Evolutionary conservation across 441 rosid species (phyloP).

Genomic region (Arabidopsis lyrata): DNA sequence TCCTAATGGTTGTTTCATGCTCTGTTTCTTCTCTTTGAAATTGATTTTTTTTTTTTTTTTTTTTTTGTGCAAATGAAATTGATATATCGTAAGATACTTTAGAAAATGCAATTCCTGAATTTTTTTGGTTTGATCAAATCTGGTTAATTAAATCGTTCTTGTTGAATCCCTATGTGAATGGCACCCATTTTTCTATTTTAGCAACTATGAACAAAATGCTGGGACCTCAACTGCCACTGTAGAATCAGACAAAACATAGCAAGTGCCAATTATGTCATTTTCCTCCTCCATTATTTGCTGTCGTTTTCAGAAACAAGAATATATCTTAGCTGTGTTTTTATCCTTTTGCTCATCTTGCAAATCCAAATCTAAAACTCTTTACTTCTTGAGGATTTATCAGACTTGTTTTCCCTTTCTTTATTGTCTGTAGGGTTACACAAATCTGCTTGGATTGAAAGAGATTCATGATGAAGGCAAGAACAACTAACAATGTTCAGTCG

Average conservation of each 20-base stretch:
- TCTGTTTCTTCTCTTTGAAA: conserved; percentile 24
- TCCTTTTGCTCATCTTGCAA: conserved; percentile 19
- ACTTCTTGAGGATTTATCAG: not conserved
- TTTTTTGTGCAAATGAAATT: no score
- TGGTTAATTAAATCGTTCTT: not conserved
- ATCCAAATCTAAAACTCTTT: not conserved
- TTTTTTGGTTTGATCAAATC: not conserved
- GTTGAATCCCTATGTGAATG: not conserved
- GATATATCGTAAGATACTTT: not conserved
- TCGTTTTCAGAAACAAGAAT: conserved; percentile 32
- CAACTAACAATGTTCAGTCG: conserved; percentile 31
- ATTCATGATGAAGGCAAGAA: conserved; percentile 42
- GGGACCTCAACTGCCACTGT: conserved; percentile 14
- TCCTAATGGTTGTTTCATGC: conserved; percentile 18
- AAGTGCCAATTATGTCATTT: conserved; percentile 18
- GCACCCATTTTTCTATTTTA: not conserved
- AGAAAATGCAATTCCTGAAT: not conserved
- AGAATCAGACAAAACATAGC: conserved; percentile 24
- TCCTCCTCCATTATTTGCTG: conserved; percentile 34
- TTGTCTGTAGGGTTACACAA: conserved; percentile 25
- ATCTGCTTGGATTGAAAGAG: conserved; percentile 21
- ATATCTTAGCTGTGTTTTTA: conserved; percentile 35
- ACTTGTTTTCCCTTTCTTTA: not conserved
- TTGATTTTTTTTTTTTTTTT: no score
- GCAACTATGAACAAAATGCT: not conserved